Conservation (phyloP, 495 filamentous ascomycete species). For the Pseudoneurospora amorphoporcata region DNA sequence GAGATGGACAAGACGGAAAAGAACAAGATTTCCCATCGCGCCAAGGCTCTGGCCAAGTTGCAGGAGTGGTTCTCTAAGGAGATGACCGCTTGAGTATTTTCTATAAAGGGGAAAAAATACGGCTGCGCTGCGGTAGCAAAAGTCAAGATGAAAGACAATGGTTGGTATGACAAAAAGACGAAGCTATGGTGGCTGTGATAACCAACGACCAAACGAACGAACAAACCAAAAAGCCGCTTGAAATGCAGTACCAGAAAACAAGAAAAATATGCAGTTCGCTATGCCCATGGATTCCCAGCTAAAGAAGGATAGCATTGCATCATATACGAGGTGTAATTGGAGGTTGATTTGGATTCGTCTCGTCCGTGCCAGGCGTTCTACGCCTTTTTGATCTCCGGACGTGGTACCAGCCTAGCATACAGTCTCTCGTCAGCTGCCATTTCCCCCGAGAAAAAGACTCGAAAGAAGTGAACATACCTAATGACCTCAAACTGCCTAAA, state of each 20-base stretch:
- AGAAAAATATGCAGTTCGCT: neutral
- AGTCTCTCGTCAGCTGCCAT: neutral
- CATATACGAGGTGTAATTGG: neutral
- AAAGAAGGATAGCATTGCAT: neutral
- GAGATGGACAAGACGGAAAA: constrained; percentile 93
- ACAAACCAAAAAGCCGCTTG: neutral
- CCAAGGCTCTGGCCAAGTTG: constrained; percentile 73
- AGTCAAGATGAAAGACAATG: neutral
- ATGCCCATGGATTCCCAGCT: neutral
- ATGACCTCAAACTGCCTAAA: constrained; percentile 72
- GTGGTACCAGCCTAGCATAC: neutral
- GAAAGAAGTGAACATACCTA: constrained; percentile 41
- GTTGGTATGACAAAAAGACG: neutral
- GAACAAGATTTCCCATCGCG: constrained; percentile 88
- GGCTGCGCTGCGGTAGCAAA: neutral
- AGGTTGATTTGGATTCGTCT: neutral
- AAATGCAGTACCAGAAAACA: neutral
- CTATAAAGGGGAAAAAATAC: neutral
- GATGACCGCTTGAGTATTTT: constrained; percentile 13
- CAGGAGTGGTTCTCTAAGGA: constrained; percentile 66
- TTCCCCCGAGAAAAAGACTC: neutral
- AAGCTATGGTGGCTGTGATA: neutral
- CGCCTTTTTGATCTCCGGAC: neutral
- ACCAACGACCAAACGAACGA: neutral
- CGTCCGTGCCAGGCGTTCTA: neutral